phyloP scores from a whole-genome alignment of 768 basidiomycete genomes.

The Cubamyces lactineus region DNA sequence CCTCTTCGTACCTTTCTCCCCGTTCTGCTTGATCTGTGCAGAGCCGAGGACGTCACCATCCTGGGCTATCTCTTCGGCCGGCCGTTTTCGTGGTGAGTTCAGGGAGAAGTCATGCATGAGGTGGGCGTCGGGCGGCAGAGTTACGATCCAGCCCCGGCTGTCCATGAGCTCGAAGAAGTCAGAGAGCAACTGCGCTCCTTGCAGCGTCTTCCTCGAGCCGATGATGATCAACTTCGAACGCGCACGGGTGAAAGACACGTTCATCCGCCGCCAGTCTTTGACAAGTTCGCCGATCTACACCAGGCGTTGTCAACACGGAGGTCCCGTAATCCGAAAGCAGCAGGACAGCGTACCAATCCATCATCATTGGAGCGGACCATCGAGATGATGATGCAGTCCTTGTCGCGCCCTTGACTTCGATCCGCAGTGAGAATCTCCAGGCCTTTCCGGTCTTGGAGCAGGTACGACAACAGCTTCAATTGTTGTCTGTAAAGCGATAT shows the following conservation, averaged over 20 bases:
- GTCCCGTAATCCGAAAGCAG: background rate
- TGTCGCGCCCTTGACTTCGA: slow-evolving; percentile 92
- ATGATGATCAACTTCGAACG: slow-evolving; percentile 89
- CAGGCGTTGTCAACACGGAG: background rate
- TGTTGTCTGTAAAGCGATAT: slow-evolving; percentile 96
- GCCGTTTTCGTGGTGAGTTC: slow-evolving; percentile 35
- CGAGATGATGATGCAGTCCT: slow-evolving; percentile 92
- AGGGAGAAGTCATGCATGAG: slow-evolving; percentile 45
- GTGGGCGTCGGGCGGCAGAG: slow-evolving; percentile 59
- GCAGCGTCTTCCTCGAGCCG: slow-evolving; percentile 82
- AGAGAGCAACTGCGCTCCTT: slow-evolving; percentile 57
- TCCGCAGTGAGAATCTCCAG: slow-evolving; percentile 93
- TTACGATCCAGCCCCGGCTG: slow-evolving; percentile 67
- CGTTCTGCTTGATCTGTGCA: slow-evolving; percentile 9
- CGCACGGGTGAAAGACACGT: slow-evolving; percentile 95
- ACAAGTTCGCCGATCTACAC: slow-evolving; percentile 86
- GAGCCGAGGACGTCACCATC: slow-evolving; percentile 4
- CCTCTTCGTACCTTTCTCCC: slow-evolving; percentile 38
- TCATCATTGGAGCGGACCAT: slow-evolving; percentile 87
- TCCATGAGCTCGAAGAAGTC: slow-evolving; percentile 84
- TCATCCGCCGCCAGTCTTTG: slow-evolving; percentile 95
- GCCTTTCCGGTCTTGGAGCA: slow-evolving; percentile 55
- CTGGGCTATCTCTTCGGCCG: slow-evolving; percentile 28
- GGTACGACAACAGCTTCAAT: slow-evolving; percentile 80
- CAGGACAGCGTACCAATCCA: slow-evolving; percentile 57